These are phyloP conservation scores for Eucalyptus tenuipes DNA, from an alignment of 345 rosid species.

Conservation along the genomic window DNA sequence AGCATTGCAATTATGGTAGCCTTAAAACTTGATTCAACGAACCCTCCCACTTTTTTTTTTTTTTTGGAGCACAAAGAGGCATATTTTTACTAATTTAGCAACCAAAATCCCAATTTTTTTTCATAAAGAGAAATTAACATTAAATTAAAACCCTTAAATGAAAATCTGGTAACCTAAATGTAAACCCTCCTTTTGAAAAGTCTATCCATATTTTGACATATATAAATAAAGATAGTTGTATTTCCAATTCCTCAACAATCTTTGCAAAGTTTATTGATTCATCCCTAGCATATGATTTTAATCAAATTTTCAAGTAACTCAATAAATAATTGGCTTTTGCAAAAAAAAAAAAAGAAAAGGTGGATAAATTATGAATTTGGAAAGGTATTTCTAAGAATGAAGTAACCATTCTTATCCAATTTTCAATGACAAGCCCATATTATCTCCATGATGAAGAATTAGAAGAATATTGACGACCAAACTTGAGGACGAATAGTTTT, in stretches of 20 bases:
- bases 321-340: neutral
- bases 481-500: neutral
- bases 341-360: neutral
- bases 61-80: neutral
- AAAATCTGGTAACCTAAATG: neutral
- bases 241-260: neutral
- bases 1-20: neutral
- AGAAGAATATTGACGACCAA: neutral
- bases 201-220: neutral
- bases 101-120: neutral
- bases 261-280: neutral
- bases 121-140: neutral
- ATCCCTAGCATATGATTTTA: neutral
- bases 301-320: neutral
- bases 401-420: neutral
- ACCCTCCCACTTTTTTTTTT: too few relatives aligned
- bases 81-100: neutral
- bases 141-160: neutral
- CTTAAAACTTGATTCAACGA: accelerated
- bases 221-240: neutral
- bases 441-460: neutral
- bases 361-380: neutral
- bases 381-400: neutral
- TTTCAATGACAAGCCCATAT: neutral
- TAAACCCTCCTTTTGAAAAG: neutral